phyloP scores from a whole-genome alignment of 805 yeast species.

The Tetrapisispora fleetii region DNA sequence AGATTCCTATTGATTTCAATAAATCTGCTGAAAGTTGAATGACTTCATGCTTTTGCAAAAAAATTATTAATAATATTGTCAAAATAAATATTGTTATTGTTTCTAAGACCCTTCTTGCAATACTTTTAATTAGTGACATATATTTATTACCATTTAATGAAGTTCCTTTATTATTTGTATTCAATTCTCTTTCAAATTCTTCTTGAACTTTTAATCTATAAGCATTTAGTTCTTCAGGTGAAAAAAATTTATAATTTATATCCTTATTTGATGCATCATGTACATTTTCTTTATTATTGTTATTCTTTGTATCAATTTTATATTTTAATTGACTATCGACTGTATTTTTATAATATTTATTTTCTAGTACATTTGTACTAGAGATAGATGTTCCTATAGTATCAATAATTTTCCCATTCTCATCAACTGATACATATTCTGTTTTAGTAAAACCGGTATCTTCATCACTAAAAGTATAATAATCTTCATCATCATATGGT shows the following conservation, averaged over 20 bases:
- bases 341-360: neutral
- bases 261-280: constrained; percentile 8
- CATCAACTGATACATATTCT: neutral
- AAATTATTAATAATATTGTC: constrained; percentile 16
- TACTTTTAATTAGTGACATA: constrained; percentile 17
- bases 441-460: constrained; percentile 3
- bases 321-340: neutral
- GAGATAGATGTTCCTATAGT: neutral
- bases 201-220: constrained; percentile 20
- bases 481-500: constrained; percentile 3
- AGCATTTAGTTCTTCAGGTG: constrained; percentile 20
- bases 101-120: constrained; percentile 27
- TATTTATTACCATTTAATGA: constrained; percentile 6
- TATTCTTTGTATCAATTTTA: neutral
- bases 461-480: neutral
- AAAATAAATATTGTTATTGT: constrained; percentile 31
- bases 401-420: neutral
- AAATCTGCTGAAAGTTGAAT: constrained; percentile 27
- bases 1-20: constrained; percentile 28
- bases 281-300: neutral
- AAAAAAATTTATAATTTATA: constrained; percentile 14
- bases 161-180: constrained; percentile 2
- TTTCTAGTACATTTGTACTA: neutral
- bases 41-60: constrained; percentile 24
- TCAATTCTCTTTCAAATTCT: constrained; percentile 18